Evolutionary conservation across 352 stramenopile genomes (phyloP).

Genomic region (Aphanomyces cochlioides): DNA sequence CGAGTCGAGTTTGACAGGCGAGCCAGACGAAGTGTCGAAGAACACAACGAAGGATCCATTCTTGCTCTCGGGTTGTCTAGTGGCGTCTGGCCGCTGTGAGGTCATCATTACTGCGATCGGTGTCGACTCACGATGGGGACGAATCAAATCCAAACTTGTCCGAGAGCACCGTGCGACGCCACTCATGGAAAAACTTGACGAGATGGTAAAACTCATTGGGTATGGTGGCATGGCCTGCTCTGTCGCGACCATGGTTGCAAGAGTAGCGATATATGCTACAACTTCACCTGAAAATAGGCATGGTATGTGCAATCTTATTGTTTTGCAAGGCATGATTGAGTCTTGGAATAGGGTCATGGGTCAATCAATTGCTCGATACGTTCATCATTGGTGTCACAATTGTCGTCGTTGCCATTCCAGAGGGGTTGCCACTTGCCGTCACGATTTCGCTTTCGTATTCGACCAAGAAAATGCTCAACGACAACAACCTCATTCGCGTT

Average conservation of each 20-base stretch:
- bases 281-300: constrained; percentile 41
- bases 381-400: constrained; percentile 94
- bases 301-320: constrained; percentile 18
- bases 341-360: constrained; percentile 51
- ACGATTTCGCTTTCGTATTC: constrained; percentile 94
- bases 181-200: constrained; percentile 90
- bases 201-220: constrained; percentile 87
- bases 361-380: constrained; percentile 87
- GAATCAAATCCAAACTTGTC: constrained; percentile 89
- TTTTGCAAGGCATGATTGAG: constrained; percentile 11
- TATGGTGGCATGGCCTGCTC: constrained; percentile 83
- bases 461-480: constrained; percentile 97
- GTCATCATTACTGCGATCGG: constrained; percentile 84
- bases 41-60: constrained; percentile 64
- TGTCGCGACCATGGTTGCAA: constrained; percentile 79
- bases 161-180: constrained; percentile 86
- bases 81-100: constrained; percentile 65
- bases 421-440: constrained; percentile 91
- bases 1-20: constrained; percentile 94
- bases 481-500: constrained; percentile 98
- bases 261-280: constrained; percentile 72
- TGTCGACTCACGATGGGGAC: constrained; percentile 77
- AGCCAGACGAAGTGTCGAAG: constrained; percentile 93
- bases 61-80: constrained; percentile 80
- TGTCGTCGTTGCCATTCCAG: constrained; percentile 93